Evolutionary conservation across 2,329 filamentous ascomycete species (phyloP), one percentile per base, ranked within the genome.

Genomic region (Aspergillus puulaauensis): DNA sequence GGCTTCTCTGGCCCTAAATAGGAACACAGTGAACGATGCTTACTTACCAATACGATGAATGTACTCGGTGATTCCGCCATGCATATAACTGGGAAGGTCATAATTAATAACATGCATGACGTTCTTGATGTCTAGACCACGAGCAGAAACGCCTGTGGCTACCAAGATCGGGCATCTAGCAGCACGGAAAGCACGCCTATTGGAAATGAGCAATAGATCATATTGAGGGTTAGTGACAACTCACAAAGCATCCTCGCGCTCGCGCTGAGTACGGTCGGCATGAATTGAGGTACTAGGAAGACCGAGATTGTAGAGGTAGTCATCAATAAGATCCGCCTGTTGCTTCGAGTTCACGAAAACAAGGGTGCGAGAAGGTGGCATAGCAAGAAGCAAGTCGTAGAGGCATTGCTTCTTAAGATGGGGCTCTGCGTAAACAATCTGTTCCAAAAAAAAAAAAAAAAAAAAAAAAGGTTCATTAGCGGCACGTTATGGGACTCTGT

Each of bases 91-190:
- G 0, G 93, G 93, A 2, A 98, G 79, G 60, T 98, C 93, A 66
- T 87, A 98, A 77, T 99, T 98, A 82, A 99, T 88, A 59, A 99
- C 90, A 63, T 96, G 91, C 79, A 88, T 86, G 6, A 98, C 88
- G 63, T 95, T 91, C 57, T 85, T 85, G 37, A 97, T 88, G 66
- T 98, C 93, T 35, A 97, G 87, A 6, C 95, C 95, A 66, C 95
- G 91, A 69, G 91, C 90, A 52, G 89, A 87, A 52, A 99, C 85
- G 48, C 90, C 91, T 21, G 93, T 98, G 11, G 93, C 87, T 59
- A 98, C 85, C 57, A 99, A 75, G 55, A 99, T 90, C 0, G 93
- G 93, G 9, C 83, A 82, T 33, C 82, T 83, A 1, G 90, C 93
- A 19, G 78, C 80, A 19, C 90, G 87, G 82, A 98, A 98, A 2